Evolutionary conservation across 2,329 filamentous ascomycete species (phyloP), one percentile per base, ranked within the genome.

Genomic region (Neophaeococcomyces aloes): DNA sequence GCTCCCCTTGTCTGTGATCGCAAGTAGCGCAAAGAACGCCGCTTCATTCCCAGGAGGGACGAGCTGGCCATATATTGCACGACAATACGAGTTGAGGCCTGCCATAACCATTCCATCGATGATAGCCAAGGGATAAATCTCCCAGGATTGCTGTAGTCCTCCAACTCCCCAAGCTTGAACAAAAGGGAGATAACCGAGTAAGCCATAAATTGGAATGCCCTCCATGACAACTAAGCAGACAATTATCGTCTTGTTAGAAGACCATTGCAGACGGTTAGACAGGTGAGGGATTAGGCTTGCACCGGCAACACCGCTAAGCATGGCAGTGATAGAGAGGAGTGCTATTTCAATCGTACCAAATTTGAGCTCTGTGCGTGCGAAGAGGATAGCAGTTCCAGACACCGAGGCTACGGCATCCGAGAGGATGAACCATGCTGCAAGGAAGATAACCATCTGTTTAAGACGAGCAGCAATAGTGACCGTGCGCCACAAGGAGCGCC

Each of bases 1-100:
- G 30, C 82, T 88, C 0, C 87, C 87, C 62, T 95, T 95, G 60
- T 95, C 88, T 1, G 88, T 95, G 46, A 94, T 93, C 17, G 88
- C 88, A 57, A 94, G 95, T 2, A 95, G 69, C 0, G 88, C 88
- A 59, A 91, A 95, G 59, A 95, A 95, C 0, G 87, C 86, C 0
- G 88, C 87, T 61, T 95, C 88, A 19, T 79, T 88, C 2, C 88
- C 88, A 0, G 86, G 84, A 0, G 88, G 88, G 46, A 95, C 91
- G 45, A 95, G 70, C 61, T 93, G 83, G 14, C 86, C 86, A 57
- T 83, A 95, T 2, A 95, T 70, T 32, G 83, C 86, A 14, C 88
- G 79, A 59, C 88, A 95, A 63, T 94, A 94, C 13, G 81, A 81
- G 48, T 82, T 81, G 31, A 95, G 65, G 0, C 88, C 88, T 7